Evolutionary conservation across 345 rosid genomes (phyloP), one percentile per base, ranked within the genome.

Genomic region (Raphanus sativus): DNA sequence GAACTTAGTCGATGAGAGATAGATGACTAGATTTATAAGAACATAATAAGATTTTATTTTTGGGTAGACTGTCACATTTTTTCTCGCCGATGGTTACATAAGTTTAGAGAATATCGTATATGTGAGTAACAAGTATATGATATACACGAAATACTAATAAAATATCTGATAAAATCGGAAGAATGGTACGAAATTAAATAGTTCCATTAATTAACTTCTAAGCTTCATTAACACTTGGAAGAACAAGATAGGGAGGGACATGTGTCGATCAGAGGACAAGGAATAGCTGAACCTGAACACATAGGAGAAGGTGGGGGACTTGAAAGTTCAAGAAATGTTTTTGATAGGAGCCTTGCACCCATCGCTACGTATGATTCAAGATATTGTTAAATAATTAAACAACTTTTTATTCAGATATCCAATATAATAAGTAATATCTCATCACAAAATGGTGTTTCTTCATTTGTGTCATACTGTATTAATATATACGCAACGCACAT

Each of bases 281-380:
- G 33, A 34, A 13, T 68, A 80, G 74, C 80, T 66, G 8, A n/a
- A 64, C 55, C 55, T 50, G 55, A 50, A 50, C 21, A 50, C 38
- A 48, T 65, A 34, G 33, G 52, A 65, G 65, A 67, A 61, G 84
- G 81, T 83, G 80, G 78, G 79, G 79, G 83, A 76, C 25, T 52
- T 15, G 24, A 52, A 52, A 52, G 59, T 52, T 17, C 59, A 52
- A 52, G 21, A 52, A 52, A 52, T 52, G 28, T 36, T 33, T 65
- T 69, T 61, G 93, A 90, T 63, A 25, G 87, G 70, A 84, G 75
- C 90, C 92, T 86, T 91, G 88, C 93, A 89, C 91, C 94, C 78
- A 75, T 91, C 87, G 83, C 86, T 84, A 87, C 88, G 91, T 85
- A 87, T 87, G 26, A 62, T 52, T 69, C 73, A 62, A 72, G 38